phyloP scores from a whole-genome alignment of 176 grass and related monocot species.

The Pontederia crassipes region DNA sequence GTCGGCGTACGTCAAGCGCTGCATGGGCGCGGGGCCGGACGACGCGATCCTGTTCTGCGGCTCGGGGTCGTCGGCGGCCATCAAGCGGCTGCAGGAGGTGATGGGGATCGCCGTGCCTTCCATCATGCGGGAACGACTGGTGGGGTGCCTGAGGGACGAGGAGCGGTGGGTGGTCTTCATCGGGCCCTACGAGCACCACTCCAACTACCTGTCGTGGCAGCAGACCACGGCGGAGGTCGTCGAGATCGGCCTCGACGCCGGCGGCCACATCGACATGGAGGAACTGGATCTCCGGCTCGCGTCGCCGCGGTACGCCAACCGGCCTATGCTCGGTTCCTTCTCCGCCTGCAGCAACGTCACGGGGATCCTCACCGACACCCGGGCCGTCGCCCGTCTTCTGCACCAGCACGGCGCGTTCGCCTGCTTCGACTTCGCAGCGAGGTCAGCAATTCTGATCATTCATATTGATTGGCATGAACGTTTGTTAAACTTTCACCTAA shows the following conservation, averaged over 20 bases:
- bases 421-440: conserved; percentile 68
- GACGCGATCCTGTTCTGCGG: conserved; percentile 60
- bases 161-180: conserved; percentile 73
- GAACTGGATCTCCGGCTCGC: conserved; percentile 25
- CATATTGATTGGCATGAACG: too few species aligned
- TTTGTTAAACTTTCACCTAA: too few species aligned
- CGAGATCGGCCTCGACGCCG: conserved; percentile 34
- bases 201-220: conserved; percentile 66
- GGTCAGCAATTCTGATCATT: conserved; percentile 15
- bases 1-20: conserved; percentile 45
- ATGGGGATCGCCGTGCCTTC: conserved; percentile 36
- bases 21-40: conserved; percentile 38
- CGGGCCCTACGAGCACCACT: conserved; percentile 72
- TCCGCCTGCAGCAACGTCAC: conserved; percentile 85
- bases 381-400: conserved; percentile 33
- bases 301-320: conserved; percentile 14
- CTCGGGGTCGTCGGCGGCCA: conserved; percentile 44
- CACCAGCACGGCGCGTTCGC: conserved; percentile 66
- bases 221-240: conserved; percentile 58
- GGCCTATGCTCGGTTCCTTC: conserved; percentile 66
- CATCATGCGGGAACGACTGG: not conserved
- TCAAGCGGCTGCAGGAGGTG: conserved; percentile 66
- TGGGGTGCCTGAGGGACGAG: conserved; percentile 16
- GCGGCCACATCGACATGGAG: conserved; percentile 35
- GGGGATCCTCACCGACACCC: conserved; percentile 43